Percentiles rank a stretch among this genome's conserved stretches.
phyloP scores from a whole-genome alignment of 441 rosid species.

The Melianthus villosus region DNA sequence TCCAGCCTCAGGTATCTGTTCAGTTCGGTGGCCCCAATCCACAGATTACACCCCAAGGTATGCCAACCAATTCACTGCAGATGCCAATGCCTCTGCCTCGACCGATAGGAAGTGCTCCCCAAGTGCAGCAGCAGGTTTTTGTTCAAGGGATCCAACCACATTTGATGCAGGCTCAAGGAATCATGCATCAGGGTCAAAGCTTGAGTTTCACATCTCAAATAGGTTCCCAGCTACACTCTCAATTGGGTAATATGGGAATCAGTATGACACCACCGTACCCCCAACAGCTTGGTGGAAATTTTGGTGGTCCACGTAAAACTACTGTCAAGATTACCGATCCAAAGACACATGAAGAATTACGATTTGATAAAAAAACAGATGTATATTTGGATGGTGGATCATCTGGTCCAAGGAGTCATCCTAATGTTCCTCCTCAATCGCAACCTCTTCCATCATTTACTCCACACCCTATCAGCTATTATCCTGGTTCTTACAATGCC shows the following conservation, averaged over 20 bases:
- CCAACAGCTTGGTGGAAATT: slow-evolving; percentile 66
- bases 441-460: slow-evolving; percentile 44
- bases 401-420: slow-evolving; percentile 41
- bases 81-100: slow-evolving; percentile 56
- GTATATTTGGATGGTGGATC: slow-evolving; percentile 39
- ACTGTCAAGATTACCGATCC: slow-evolving; percentile 85
- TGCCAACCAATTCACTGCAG: slow-evolving; percentile 44
- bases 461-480: slow-evolving; percentile 39
- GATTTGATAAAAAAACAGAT: slow-evolving; percentile 64
- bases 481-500: slow-evolving; percentile 29
- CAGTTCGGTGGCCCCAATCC: slow-evolving; percentile 63
- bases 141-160: slow-evolving; percentile 67
- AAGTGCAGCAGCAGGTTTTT: slow-evolving; percentile 61
- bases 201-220: slow-evolving; percentile 48
- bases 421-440: slow-evolving; percentile 45
- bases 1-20: slow-evolving; percentile 49
- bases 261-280: slow-evolving; percentile 46
- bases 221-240: slow-evolving; percentile 54
- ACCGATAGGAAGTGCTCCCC: slow-evolving; percentile 55
- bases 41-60: slow-evolving; percentile 59
- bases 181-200: slow-evolving; percentile 79
- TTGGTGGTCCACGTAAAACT: slow-evolving; percentile 45
- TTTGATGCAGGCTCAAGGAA: slow-evolving; percentile 64
- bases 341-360: slow-evolving; percentile 80
- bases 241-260: slow-evolving; percentile 54